Base-by-base conservation (phyloP, 73 alveolate species). In the Durusdinium trenchii region DNA sequence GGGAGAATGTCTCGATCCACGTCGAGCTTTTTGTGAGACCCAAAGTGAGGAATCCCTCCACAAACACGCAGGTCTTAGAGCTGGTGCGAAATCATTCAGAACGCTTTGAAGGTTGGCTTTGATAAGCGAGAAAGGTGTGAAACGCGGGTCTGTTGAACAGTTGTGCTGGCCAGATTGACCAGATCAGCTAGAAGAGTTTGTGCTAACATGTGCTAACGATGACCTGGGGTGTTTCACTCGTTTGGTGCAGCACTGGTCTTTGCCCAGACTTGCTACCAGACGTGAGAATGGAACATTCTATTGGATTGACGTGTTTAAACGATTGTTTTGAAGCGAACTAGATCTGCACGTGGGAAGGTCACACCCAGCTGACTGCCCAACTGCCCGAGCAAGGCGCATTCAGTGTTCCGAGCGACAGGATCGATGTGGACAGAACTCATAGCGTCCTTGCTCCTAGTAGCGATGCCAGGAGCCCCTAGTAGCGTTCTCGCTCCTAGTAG, bases 21-120 rank as follows among this genome's bases (percentile, higher is more conserved):
- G n/a, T 20, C 1, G 46, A 23, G 46, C n/a, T 76, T 10, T 76
- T 76, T 23, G 35, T 32, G n/a, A n/a, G 60, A 0, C 87, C 87
- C 60, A 40, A 18, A 36, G n/a, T 9, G 3, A 12, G 3, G 30
- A 16, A 38, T 18, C 18, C 12, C 79, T 9, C 5, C 40, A 6
- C 79, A 64, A 6, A 35, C 79, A 26, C 42, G 95, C n/a, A 91
- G 98, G 98, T 91, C 40, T 76, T 91, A n/a, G 89, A 91, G 57
- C 87, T 91, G 84, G 89, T 91, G 57, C 98, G 98, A 38, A 76
- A 91, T 57, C 98, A 91, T 50, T 87, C 98, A 5, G 98, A 91
- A 45, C 98, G 85, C 75, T 91, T 91, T n/a, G 98, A 91, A 91
- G 98, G 95, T 52, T 6, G 38, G n/a, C n/a, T n/a, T n/a, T n/a